Evolutionary conservation across 2,329 filamentous ascomycete genomes (phyloP).

Genomic region (Aspergillus fumigatiaffinis): DNA sequence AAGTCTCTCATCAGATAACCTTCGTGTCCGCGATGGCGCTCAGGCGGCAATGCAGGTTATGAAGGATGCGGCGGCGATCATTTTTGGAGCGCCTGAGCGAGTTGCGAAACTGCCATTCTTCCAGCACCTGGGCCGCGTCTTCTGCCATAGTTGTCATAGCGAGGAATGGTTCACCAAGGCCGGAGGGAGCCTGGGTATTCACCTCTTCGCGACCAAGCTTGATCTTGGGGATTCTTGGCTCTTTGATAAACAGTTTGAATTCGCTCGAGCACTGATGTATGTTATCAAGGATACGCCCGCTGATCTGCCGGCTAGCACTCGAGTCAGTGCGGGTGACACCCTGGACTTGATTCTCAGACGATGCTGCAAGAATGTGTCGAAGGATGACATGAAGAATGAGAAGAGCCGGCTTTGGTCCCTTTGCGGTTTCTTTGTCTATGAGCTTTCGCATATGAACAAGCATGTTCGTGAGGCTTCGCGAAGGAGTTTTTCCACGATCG

Average conservation of each 20-base stretch:
- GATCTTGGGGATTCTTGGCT: slow-evolving; percentile 84
- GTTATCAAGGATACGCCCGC: slow-evolving; percentile 98
- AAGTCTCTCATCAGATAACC: slow-evolving; percentile 79
- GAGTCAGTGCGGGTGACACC: slow-evolving; percentile 76
- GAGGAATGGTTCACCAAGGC: slow-evolving; percentile 99
- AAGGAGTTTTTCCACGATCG: slow-evolving; percentile 73
- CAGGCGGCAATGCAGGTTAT: slow-evolving; percentile 74
- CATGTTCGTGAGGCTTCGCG: slow-evolving; percentile 88
- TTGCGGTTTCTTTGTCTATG: slow-evolving; percentile 79
- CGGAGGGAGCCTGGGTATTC: slow-evolving; percentile 85
- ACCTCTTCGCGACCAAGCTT: slow-evolving; percentile 78
- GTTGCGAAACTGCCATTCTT: slow-evolving; percentile 81
- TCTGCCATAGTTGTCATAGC: slow-evolving; percentile 92
- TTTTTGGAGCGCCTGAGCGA: slow-evolving; percentile 71
- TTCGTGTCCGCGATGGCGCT: slow-evolving; percentile 75
- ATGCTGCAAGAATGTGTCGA: slow-evolving; percentile 74
- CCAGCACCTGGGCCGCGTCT: slow-evolving; percentile 71
- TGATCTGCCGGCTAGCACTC: slow-evolving; percentile 85
- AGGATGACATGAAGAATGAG: slow-evolving; percentile 69
- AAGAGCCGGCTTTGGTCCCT: slow-evolving; percentile 68
- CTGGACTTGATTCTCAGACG: slow-evolving; percentile 73
- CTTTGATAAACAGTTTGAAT: slow-evolving; percentile 75
- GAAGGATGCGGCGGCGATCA: slow-evolving; percentile 68
- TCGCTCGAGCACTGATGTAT: slow-evolving; percentile 87
- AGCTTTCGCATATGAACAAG: slow-evolving; percentile 92